Base-by-base conservation (phyloP, 75 land plant species). In the Larix kaempferi region DNA sequence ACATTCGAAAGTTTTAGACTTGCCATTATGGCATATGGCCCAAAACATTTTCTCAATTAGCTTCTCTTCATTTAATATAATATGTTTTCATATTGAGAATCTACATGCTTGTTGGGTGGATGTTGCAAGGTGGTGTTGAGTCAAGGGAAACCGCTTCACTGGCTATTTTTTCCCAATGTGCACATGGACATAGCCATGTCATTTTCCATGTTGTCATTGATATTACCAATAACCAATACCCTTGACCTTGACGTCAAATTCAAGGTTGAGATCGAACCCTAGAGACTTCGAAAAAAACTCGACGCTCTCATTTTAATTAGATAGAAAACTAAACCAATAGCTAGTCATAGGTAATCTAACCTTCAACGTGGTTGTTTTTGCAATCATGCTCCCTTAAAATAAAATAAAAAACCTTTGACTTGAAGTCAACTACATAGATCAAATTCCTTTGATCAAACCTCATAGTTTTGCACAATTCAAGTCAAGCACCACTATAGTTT, bases 91-190 rank as follows among this genome's bases (percentile, higher is more conserved):
- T 49, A 49, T 49, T 10, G 52, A 10, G 52, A 49, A 49, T 10
- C 11, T 49, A 2, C 52, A 49, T 8, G 11, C 11, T 49, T 97
- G 85, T 64, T 64, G 37, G 3, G 89, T 84, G 1, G 99, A 97
- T 1, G 93, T 74, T 14, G 88, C 95, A 10, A 94, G 86, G 73
- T 96, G n/a, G 13, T 21, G 79, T 85, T 94, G 99, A 22, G 88
- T 94, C 69, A 96, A 71, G 3, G 99, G 99, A 19, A 96, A 98
- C 1, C 99, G 95, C 73, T 29, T 96, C 33, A 98, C 21, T 94
- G 84, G 78, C 99, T 95, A 6, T 94, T 94, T 13, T 98, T 97
- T 11, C 99, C 98, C 14, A 94, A 95, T 3, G 98, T 97, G 91
- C 92, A 98, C 76, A 97, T 86, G 81, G 92, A 97, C 17, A 97